A percentile compares a stretch with the other conserved stretches of the same genome.
phyloP scores from a whole-genome alignment of 2,329 filamentous ascomycete species.

The Trichoderma sp. region DNA sequence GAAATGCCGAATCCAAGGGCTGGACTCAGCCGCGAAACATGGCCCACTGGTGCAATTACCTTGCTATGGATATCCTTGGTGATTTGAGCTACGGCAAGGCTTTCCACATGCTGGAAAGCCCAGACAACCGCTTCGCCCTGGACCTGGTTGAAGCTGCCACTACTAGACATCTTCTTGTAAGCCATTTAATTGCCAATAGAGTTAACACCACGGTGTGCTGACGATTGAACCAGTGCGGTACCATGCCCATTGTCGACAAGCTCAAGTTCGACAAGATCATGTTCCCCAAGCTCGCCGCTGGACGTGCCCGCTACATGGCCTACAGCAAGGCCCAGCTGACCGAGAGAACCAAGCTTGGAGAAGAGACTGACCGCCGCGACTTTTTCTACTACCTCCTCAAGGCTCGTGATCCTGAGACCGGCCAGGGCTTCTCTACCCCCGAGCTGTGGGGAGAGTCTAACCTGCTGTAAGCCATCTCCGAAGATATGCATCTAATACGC shows the following conservation, averaged over 20 bases:
- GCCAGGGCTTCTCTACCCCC: constrained; percentile 60
- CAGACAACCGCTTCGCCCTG: constrained; percentile 64
- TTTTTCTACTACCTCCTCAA: constrained; percentile 75
- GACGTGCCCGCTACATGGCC: constrained; percentile 67
- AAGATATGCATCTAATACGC: background rate
- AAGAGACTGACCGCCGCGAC: constrained; percentile 65
- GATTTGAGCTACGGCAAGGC: constrained; percentile 62
- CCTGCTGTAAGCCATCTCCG: constrained; percentile 48
- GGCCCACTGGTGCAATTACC: constrained; percentile 61
- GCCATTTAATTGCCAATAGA: constrained; percentile 26
- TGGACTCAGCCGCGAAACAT: constrained; percentile 62
- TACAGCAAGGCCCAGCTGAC: constrained; percentile 67
- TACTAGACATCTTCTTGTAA: constrained; percentile 65
- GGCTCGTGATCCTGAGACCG: constrained; percentile 69
- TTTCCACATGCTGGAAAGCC: constrained; percentile 59
- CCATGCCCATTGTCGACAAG: constrained; percentile 66
- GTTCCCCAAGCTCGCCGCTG: constrained; percentile 64
- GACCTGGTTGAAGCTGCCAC: constrained; percentile 66
- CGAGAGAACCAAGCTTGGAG: constrained; percentile 64
- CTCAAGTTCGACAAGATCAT: constrained; percentile 66
- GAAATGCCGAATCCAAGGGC: constrained; percentile 48
- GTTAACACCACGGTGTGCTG: background rate
- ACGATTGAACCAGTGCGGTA: constrained; percentile 55
- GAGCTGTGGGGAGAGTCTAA: constrained; percentile 73
- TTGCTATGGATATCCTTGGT: constrained; percentile 62